Evolutionary conservation across 2,329 filamentous ascomycete genomes (phyloP), one percentile per base, ranked within the genome.

Genomic region (Myriosclerotinia duriaeana): DNA sequence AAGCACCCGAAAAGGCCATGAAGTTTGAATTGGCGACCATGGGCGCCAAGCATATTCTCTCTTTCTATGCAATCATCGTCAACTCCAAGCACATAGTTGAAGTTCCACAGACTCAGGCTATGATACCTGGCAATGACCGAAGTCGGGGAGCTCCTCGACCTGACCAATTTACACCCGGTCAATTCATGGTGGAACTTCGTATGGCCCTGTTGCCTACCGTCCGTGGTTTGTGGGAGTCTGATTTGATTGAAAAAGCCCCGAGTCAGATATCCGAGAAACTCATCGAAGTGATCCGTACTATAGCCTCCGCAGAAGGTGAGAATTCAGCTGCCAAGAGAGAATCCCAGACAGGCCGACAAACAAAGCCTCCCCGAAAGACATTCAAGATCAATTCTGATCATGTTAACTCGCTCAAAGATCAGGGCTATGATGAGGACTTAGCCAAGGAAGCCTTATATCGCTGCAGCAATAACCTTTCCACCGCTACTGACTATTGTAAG

Each of bases 131-230:
- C n/a, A 78, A 78, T 65, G 84, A 87, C 50, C 80, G 78, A 65
- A 84, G 87, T 12, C 80, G 83, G 54, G 85, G 88, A 59, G 79
- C 83, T 46, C 81, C 83, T 60, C 80, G 82, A 38, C 17, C 83
- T 12, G 86, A 89, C 72, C 86, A 83, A 72, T 91, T 91, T 76
- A 80, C 83, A 12, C 84, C 87, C 17, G 82, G 86, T 1, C 94
- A 97, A 73, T 90, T 98, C 65, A 81, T 97, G 17, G 87, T 98
- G 7, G 94, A 98, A 76, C 79, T 98, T 53, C 89, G 95, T 53
- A 87, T 90, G 78, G 86, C 88, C 36, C 86, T 97, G 36, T 80
- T 97, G 17, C 91, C 93, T 0, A 86, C 89, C 55, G 84, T 95
- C 52, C 85, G 85, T 66, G 84, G 88, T 56, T 84, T 98, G 38